Evolutionary conservation across 2,329 filamentous ascomycete species (phyloP).

Genomic region (Phialophora tarda): DNA sequence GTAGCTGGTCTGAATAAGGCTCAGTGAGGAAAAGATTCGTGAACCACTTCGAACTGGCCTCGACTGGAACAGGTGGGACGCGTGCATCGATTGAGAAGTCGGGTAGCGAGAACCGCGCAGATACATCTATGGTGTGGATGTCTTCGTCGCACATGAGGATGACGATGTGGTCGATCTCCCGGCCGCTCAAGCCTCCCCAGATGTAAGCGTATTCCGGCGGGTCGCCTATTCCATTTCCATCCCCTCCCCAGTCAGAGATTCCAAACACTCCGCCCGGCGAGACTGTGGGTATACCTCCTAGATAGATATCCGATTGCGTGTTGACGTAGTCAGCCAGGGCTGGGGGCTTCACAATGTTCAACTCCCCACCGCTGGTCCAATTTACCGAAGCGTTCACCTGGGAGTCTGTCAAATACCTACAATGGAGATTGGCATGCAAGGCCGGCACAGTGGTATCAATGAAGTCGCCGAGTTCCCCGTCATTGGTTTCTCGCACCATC

Average conservation of each 20-base stretch:
- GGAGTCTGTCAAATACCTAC: neutral
- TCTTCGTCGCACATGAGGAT: slow-evolving; percentile 7
- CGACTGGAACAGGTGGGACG: neutral
- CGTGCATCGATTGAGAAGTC: neutral
- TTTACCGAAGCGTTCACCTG: neutral
- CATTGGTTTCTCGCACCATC: neutral
- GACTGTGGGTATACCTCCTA: neutral
- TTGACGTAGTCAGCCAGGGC: neutral
- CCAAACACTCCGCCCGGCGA: neutral
- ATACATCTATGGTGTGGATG: neutral
- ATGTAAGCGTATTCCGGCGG: slow-evolving; percentile 1
- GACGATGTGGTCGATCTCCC: slow-evolving; percentile 3
- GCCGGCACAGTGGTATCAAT: neutral
- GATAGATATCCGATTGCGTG: neutral
- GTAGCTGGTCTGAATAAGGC: neutral
- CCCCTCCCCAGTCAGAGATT: neutral
- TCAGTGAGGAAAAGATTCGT: neutral
- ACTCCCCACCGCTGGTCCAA: neutral
- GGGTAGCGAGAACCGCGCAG: neutral
- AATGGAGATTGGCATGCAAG: neutral
- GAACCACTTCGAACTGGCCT: slow-evolving; percentile 1
- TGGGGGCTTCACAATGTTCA: neutral
- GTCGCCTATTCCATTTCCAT: neutral
- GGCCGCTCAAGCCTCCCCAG: neutral
- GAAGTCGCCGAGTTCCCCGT: neutral